A percentile compares a stretch with the other conserved stretches of the same genome.
phyloP scores from a whole-genome alignment of 176 grass and related monocot genomes.

The Triticum urartu region DNA sequence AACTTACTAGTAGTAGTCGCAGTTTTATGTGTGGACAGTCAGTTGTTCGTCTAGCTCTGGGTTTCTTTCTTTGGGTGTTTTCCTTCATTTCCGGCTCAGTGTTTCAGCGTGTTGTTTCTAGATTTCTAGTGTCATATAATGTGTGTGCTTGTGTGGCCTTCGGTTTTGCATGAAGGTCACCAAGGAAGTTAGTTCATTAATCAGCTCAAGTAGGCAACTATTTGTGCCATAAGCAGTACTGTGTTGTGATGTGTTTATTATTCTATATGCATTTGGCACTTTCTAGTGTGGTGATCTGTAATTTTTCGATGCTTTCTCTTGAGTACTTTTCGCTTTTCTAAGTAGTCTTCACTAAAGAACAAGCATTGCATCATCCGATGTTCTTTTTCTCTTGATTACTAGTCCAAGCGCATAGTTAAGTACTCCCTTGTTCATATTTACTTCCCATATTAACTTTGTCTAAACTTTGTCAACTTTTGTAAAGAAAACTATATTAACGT shows the following conservation, averaged over 20 bases:
- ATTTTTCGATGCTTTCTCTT: neutral
- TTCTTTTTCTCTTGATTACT: too few relatives aligned
- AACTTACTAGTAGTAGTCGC: neutral
- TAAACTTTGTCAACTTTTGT: too few relatives aligned
- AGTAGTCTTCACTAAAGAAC: too few relatives aligned
- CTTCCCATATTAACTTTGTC: too few relatives aligned
- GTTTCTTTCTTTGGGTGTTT: neutral
- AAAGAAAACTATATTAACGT: too few relatives aligned
- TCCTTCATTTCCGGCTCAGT: neutral
- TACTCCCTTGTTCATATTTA: too few relatives aligned
- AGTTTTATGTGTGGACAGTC: neutral
- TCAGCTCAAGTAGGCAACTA: neutral
- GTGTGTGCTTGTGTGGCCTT: slow-evolving; percentile 33
- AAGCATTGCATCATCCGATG: too few relatives aligned
- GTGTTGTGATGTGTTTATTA: neutral
- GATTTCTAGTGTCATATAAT: neutral
- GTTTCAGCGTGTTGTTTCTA: neutral
- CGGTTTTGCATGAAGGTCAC: slow-evolving; percentile 46
- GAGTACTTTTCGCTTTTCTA: neutral
- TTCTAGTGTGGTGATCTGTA: neutral
- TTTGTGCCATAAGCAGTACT: neutral
- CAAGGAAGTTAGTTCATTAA: neutral
- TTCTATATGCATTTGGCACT: neutral
- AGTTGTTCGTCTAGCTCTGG: neutral
- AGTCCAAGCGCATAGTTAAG: neutral